Evolutionary conservation across 163 green algal species (phyloP).

Genomic region (Scenedesmus sp.): DNA sequence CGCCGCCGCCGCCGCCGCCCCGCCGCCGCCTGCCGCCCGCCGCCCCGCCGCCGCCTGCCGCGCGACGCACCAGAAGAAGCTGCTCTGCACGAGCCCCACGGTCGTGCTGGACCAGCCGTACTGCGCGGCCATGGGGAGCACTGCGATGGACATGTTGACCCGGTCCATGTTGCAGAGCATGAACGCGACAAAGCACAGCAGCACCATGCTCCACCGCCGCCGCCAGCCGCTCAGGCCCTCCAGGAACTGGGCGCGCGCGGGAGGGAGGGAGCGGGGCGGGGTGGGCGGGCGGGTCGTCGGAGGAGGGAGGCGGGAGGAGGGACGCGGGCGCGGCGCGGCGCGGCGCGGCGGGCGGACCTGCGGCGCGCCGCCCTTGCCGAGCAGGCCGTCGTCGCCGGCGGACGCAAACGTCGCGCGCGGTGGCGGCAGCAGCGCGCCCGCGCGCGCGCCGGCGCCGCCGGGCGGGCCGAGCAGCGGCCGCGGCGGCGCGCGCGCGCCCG

Average conservation of each 20-base stretch:
- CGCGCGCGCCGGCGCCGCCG: not conserved
- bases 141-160: conserved; percentile 98
- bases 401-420: conserved; percentile 13
- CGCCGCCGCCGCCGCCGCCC: too few relatives aligned
- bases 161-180: conserved; percentile 94
- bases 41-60: too few relatives aligned
- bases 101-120: conserved; percentile 86
- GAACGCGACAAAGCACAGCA: conserved; percentile 91
- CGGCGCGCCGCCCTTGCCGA: too few relatives aligned
- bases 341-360: too few relatives aligned
- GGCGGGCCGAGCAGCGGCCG: not conserved
- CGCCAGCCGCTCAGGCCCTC: conserved; percentile 66
- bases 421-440: conserved; percentile 1
- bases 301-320: too few relatives aligned
- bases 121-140: conserved; percentile 92
- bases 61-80: conserved; percentile 93
- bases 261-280: not conserved
- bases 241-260: conserved; percentile 23
- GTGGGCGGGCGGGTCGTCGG: not conserved
- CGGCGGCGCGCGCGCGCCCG: not conserved
- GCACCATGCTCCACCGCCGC: conserved; percentile 85
- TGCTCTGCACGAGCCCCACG: conserved; percentile 94
- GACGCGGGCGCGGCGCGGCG: too few relatives aligned
- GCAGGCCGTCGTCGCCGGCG: not conserved
- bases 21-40: too few relatives aligned